Evolutionary conservation across 805 yeast species (phyloP).

Genomic region (Lachancea meyersii): DNA sequence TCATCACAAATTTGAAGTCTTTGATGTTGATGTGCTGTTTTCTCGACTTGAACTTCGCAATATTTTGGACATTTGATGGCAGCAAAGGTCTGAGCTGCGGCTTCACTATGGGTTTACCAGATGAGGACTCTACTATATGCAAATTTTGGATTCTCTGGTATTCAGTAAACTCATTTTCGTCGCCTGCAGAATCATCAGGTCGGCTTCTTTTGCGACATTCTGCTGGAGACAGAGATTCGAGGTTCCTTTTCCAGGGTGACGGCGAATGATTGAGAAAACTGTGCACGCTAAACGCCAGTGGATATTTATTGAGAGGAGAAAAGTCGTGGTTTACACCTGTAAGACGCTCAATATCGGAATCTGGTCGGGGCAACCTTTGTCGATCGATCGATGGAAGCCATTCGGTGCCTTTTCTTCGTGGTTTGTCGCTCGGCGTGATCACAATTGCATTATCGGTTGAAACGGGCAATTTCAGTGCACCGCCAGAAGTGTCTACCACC

Average conservation of each 20-base stretch:
- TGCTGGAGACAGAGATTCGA: not conserved
- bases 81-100: not conserved
- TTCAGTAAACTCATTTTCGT: conserved; percentile 2
- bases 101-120: conserved; percentile 2
- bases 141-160: not conserved
- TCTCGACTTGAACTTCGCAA: conserved; percentile 16
- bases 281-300: conserved; percentile 1
- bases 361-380: conserved; percentile 2
- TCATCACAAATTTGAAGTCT: conserved; percentile 29
- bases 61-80: not conserved
- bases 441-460: not conserved
- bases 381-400: conserved; percentile 1
- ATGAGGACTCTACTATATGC: conserved; percentile 1
- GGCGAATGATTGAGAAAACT: not conserved
- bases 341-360: not conserved
- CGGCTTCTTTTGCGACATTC: not conserved
- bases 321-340: not conserved
- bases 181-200: conserved; percentile 1
- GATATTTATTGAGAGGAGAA: conserved; percentile 1
- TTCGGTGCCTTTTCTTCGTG: not conserved
- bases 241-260: conserved; percentile 1
- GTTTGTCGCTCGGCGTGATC: not conserved
- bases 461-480: not conserved
- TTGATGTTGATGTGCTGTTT: conserved; percentile 11
- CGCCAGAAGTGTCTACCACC: conserved; percentile 1